phyloP scores from a whole-genome alignment of 495 filamentous ascomycete genomes.

The Aspergillus ostianus region DNA sequence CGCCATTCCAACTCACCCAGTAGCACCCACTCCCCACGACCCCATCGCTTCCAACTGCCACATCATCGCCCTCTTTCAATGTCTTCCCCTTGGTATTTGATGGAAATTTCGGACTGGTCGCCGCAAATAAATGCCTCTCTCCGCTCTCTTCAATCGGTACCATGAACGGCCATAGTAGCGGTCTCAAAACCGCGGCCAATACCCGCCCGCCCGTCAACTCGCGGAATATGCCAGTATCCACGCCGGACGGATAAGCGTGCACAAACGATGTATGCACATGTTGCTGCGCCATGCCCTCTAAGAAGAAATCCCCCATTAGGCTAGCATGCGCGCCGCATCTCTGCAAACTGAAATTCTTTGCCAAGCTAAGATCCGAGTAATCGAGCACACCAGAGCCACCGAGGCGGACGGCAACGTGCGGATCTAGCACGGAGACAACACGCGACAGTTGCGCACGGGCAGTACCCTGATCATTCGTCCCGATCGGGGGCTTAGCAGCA shows the following conservation, averaged over 20 bases:
- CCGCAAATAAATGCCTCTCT: constrained; percentile 43
- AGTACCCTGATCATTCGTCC: constrained; percentile 27
- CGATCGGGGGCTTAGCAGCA: too few relatives aligned
- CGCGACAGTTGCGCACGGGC: constrained; percentile 39
- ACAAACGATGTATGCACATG: constrained; percentile 56
- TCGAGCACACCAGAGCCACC: neutral
- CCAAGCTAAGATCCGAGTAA: neutral
- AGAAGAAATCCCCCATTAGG: neutral
- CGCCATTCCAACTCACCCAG: constrained; percentile 18
- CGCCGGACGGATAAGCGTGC: constrained; percentile 55
- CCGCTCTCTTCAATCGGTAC: constrained; percentile 41
- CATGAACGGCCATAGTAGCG: constrained; percentile 18
- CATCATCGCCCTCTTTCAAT: constrained; percentile 34
- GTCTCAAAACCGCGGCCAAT: constrained; percentile 6
- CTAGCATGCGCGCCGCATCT: neutral
- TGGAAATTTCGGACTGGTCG: constrained; percentile 39
- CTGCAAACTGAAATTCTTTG: neutral
- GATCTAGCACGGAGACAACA: constrained; percentile 54
- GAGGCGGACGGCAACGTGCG: neutral
- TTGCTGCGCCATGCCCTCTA: constrained; percentile 32
- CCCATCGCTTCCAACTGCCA: constrained; percentile 14
- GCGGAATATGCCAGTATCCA: constrained; percentile 41
- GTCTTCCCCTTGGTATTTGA: constrained; percentile 20
- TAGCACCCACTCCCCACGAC: constrained; percentile 17
- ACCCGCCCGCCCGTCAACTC: constrained; percentile 10